Conservation (phyloP, 768 basidiomycete species). For the Lentinula sp. region DNA sequence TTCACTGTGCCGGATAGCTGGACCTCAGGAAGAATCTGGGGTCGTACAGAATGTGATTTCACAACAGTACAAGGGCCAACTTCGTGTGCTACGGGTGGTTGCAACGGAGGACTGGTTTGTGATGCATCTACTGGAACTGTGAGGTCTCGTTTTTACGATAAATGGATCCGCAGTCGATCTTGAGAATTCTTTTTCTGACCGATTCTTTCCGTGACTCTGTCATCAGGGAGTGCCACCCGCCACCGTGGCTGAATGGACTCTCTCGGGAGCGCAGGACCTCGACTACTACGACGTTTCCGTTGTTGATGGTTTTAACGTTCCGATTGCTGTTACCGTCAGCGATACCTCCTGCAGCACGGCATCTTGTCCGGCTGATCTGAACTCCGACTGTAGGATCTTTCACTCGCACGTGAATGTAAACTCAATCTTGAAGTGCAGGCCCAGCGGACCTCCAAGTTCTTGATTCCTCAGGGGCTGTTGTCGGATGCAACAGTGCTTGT, state of each 20-base stretch:
- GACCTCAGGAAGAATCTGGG: conserved; percentile 38
- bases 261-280: conserved; percentile 16
- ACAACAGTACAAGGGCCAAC: conserved; percentile 43
- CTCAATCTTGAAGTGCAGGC: conserved; percentile 7
- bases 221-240: conserved; percentile 37
- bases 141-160: conserved; percentile 7
- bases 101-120: conserved; percentile 63
- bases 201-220: too few relatives aligned
- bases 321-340: conserved; percentile 29
- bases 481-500: conserved; percentile 41
- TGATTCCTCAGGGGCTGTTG: conserved; percentile 26
- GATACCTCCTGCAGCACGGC: conserved; percentile 32
- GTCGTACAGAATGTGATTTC: conserved; percentile 60
- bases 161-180: neutral
- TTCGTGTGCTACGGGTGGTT: conserved; percentile 61
- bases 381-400: conserved; percentile 27
- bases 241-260: conserved; percentile 40
- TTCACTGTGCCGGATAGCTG: conserved; percentile 48
- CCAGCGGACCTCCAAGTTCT: conserved; percentile 11
- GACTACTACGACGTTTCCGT: conserved; percentile 43
- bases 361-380: conserved; percentile 40
- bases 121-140: conserved; percentile 45
- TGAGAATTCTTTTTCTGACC: too few relatives aligned
- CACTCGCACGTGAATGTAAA: neutral
- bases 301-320: conserved; percentile 45